Base-by-base conservation (phyloP, 805 yeast species). In the Candida krabiensis region DNA sequence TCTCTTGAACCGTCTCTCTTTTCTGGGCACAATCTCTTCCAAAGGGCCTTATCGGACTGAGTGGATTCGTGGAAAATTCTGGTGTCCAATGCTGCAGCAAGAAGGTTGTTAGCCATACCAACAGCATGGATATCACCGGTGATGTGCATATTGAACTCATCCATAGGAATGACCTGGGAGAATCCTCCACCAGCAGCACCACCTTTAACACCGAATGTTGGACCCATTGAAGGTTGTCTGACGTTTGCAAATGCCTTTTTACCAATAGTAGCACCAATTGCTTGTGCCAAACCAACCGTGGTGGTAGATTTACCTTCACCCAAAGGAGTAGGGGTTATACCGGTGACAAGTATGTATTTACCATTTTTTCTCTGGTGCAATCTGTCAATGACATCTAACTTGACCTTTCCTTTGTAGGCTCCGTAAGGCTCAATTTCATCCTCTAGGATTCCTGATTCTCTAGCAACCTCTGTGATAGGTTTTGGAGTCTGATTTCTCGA, bases 161-260 rank as follows among this genome's bases (percentile, higher is more conserved):
- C 99, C 97, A 91, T 91, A 36, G 98, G 98, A 53, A 91, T 90
- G 31, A 91, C 98, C 68, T 91, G 98, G 2, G 98, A 77, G 65
- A 89, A 91, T 33, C 98, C 98, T 60, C 98, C 99, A 54, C 99
- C 99, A 14, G 98, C 98, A 41, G 99, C 99, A 64, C 98, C 98
- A 58, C 99, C 99, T 69, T 91, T 91, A 55, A 91, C 89, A 63
- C 99, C 99, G 56, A 91, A 91, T 14, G 98, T 91, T 35, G 99
- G 99, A 27, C 98, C 98, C 96, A 91, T 88, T 8, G 95, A 85
- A 19, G 98, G 98, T 64, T 91, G 99, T 64, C 99, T 85, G 35
- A 91, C 96, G 56, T 87, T 89, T 37, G 98, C 99, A 63, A 90
- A 80, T 26, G 95, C 81, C 41, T 83, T 83, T 62, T 79, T 80